These are phyloP conservation scores for Aristolochia fimbriata DNA, from an alignment of 164 flowering plant genomes.

Conservation along the genomic window DNA sequence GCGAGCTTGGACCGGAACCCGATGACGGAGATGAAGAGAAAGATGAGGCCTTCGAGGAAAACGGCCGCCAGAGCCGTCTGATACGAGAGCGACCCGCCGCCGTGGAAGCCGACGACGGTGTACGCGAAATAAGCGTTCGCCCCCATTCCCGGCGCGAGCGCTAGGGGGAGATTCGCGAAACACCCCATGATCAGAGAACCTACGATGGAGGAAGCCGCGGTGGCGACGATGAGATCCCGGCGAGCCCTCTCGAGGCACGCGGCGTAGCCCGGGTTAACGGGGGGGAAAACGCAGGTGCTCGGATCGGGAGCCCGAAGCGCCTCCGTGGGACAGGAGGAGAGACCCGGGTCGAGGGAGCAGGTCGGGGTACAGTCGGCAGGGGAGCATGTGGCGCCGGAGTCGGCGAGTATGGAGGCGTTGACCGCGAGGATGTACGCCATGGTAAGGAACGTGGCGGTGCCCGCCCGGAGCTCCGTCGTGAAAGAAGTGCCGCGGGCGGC, in stretches of 20 bases:
- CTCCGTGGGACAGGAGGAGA: too few relatives aligned
- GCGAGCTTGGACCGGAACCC: slow-evolving; percentile 73
- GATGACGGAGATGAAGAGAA: slow-evolving; percentile 55
- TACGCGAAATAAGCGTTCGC: slow-evolving; percentile 87
- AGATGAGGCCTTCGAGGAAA: slow-evolving; percentile 70
- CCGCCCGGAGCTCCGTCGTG: slow-evolving; percentile 93
- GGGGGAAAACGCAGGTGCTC: slow-evolving; percentile 53
- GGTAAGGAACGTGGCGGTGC: slow-evolving; percentile 87
- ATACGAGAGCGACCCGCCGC: slow-evolving; percentile 62
- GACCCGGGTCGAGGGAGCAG: slow-evolving; percentile 36
- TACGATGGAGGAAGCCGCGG: slow-evolving; percentile 58
- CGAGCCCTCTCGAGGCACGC: slow-evolving; percentile 44
- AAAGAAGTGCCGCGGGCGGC: slow-evolving; percentile 46
- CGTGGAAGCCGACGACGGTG: slow-evolving; percentile 91
- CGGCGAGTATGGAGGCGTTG: slow-evolving; percentile 78
- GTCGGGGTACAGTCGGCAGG: slow-evolving; percentile 61
- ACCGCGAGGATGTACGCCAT: slow-evolving; percentile 96
- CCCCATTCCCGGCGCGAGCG: slow-evolving; percentile 91
- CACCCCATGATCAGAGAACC: slow-evolving; percentile 78
- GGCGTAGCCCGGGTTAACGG: slow-evolving; percentile 72
- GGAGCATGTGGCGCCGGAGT: slow-evolving; percentile 82
- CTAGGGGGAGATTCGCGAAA: slow-evolving; percentile 76
- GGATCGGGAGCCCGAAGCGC: too few relatives aligned
- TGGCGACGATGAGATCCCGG: slow-evolving; percentile 72
- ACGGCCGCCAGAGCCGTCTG: slow-evolving; percentile 58